phyloP scores from a whole-genome alignment of 805 yeast genomes.

The Isabelozyma rhagii region DNA sequence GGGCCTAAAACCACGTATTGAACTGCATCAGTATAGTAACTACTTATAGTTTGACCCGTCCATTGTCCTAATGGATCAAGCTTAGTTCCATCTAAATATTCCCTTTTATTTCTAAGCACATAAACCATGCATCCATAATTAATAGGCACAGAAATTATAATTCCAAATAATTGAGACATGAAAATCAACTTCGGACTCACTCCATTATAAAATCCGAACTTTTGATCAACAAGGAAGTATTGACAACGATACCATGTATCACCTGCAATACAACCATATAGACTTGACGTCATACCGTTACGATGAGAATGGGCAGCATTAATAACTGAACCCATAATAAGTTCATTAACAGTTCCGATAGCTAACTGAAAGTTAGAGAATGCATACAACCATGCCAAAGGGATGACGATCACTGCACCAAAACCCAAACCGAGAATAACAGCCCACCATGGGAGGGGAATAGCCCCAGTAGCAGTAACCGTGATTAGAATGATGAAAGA shows the following conservation, averaged over 20 bases:
- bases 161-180: slow-evolving; percentile 48
- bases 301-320: slow-evolving; percentile 19
- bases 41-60: slow-evolving; percentile 41
- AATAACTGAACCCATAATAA: slow-evolving; percentile 42
- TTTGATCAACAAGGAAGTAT: slow-evolving; percentile 20
- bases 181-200: slow-evolving; percentile 48
- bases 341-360: slow-evolving; percentile 47
- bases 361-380: slow-evolving; percentile 49
- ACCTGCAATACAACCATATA: slow-evolving; percentile 46
- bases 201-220: slow-evolving; percentile 49
- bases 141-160: slow-evolving; percentile 45
- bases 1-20: slow-evolving; percentile 47
- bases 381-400: slow-evolving; percentile 48
- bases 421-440: slow-evolving; percentile 38
- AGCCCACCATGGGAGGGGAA: slow-evolving; percentile 38
- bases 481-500: slow-evolving; percentile 29
- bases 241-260: slow-evolving; percentile 33
- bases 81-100: slow-evolving; percentile 25
- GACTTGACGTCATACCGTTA: slow-evolving; percentile 45
- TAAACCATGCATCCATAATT: slow-evolving; percentile 45
- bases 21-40: slow-evolving; percentile 41
- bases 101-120: slow-evolving; percentile 35
- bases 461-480: slow-evolving; percentile 25
- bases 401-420: slow-evolving; percentile 43
- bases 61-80: slow-evolving; percentile 44